Base-by-base conservation (phyloP, 768 basidiomycete genomes). In the Russula earlei region DNA sequence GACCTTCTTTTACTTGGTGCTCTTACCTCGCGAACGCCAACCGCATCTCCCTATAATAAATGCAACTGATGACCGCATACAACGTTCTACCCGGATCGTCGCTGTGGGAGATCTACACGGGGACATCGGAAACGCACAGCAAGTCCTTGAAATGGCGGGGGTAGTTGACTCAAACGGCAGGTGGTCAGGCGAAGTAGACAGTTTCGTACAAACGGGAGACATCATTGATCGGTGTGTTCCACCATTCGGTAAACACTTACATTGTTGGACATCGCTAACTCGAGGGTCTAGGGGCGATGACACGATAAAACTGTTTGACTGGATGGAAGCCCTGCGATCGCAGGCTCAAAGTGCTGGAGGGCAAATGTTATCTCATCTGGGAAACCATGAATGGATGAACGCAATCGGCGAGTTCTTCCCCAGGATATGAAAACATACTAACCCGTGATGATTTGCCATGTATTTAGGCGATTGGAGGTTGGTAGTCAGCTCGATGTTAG, bases 321-420 rank as follows among this genome's bases (percentile, higher is more conserved):
- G 85, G 80, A 89, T 98, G 84, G 91, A 94, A 56, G 71, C 71
- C 37, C 75, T 99, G 7, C 81, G 94, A 24, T 77, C 71, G 8
- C 83, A 97, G 67, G 94, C 95, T 0, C 69, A 69, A 4, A 70
- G 71, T 0, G 72, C 69, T 14, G 91, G 91, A 4, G 93, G 90
- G 2, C 77, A 75, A 4, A 76, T 99, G 14, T 66, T 95, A 31
- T 83, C 79, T 12, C 77, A 90, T 52, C 72, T 97, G 33, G 96
- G 96, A 24, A 99, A 99, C 68, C 96, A 99, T 63, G 96, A 98
- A 68, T 84, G 85, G 76, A 96, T 97, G 91, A 94, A 94, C 62
- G 82, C 80, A 14, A 84, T 91, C 56, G 87, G 87, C 85, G 62
- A 20, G 69, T 58, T 17, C 36, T 45, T 15, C 47, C 59, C n/a